Evolutionary conservation across 805 yeast species (phyloP).

Genomic region (Candida sakaeoensis): DNA sequence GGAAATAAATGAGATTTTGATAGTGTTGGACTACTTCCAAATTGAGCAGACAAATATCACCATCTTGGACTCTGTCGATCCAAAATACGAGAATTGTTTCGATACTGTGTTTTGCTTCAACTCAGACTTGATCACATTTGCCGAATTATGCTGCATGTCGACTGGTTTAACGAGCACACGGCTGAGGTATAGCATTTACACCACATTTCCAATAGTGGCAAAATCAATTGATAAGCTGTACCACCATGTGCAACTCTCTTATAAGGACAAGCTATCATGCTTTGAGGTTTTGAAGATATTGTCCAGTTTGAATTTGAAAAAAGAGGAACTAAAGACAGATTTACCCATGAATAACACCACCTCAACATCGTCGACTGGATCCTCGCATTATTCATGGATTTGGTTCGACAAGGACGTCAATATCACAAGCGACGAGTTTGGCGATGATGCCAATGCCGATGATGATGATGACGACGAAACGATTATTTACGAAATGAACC

Average conservation of each 20-base stretch:
- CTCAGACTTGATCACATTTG: slow-evolving; percentile 17
- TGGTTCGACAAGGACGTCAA: slow-evolving; percentile 30
- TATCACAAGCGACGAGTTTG: slow-evolving; percentile 15
- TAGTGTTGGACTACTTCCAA: slow-evolving; percentile 27
- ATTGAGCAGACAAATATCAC: slow-evolving; percentile 13
- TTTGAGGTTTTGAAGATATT: slow-evolving; percentile 17
- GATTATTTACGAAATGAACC: slow-evolving; percentile 16
- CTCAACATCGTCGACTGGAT: not conserved
- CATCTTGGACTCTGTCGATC: slow-evolving; percentile 14
- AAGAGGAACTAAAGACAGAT: not conserved
- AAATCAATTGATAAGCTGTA: slow-evolving; percentile 17
- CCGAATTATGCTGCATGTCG: slow-evolving; percentile 17
- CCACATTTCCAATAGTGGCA: slow-evolving; percentile 16
- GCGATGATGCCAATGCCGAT: no score
- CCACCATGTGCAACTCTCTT: slow-evolving; percentile 17
- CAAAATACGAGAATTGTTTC: slow-evolving; percentile 7
- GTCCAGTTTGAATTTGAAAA: slow-evolving; percentile 11
- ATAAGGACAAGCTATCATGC: slow-evolving; percentile 17
- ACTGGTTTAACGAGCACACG: slow-evolving; percentile 27
- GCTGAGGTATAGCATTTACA: slow-evolving; percentile 20
- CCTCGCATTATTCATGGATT: slow-evolving; percentile 23
- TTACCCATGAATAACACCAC: not conserved
- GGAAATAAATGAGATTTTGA: slow-evolving; percentile 36
- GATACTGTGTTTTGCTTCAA: slow-evolving; percentile 16
- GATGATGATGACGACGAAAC: slow-evolving; percentile 12